phyloP scores from a whole-genome alignment of 148 eudicot genomes.

The Rhododendron vialii region DNA sequence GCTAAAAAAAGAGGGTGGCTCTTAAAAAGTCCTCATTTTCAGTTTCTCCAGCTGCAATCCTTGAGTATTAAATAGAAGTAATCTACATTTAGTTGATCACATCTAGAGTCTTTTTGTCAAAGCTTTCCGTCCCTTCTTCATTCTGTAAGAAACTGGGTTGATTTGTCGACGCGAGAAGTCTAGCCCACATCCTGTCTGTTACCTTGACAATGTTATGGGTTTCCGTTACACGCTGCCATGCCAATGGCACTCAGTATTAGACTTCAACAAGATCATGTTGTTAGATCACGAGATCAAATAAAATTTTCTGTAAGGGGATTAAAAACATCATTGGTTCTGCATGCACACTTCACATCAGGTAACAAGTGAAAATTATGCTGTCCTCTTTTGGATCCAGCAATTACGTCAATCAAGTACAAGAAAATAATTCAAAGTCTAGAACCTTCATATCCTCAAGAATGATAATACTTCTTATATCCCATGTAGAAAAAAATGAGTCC shows the following conservation, averaged over 20 bases:
- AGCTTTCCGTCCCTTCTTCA: constrained; percentile 25
- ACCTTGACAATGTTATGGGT: constrained; percentile 35
- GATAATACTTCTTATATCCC: background rate
- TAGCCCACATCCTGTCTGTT: constrained; percentile 67
- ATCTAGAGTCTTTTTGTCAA: constrained; percentile 22
- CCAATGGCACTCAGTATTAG: background rate
- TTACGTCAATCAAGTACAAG: background rate
- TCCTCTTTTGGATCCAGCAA: background rate
- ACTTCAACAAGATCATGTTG: background rate
- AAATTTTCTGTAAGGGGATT: background rate
- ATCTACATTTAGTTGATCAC: constrained; percentile 22
- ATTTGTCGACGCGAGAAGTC: constrained; percentile 55
- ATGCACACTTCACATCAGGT: background rate
- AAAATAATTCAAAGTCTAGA: background rate
- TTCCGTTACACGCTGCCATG: constrained; percentile 48
- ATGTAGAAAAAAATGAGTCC: background rate
- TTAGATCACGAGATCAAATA: background rate
- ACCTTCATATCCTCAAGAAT: background rate
- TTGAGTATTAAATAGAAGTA: constrained; percentile 21
- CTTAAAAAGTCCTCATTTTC: background rate
- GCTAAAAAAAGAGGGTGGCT: background rate
- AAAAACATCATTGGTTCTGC: background rate
- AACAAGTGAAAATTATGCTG: no score
- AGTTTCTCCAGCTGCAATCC: background rate
- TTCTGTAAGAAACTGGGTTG: constrained; percentile 46